These are phyloP conservation scores for Spiromastix sp. DNA, from an alignment of 2,329 filamentous ascomycete species.

Conservation along the genomic window DNA sequence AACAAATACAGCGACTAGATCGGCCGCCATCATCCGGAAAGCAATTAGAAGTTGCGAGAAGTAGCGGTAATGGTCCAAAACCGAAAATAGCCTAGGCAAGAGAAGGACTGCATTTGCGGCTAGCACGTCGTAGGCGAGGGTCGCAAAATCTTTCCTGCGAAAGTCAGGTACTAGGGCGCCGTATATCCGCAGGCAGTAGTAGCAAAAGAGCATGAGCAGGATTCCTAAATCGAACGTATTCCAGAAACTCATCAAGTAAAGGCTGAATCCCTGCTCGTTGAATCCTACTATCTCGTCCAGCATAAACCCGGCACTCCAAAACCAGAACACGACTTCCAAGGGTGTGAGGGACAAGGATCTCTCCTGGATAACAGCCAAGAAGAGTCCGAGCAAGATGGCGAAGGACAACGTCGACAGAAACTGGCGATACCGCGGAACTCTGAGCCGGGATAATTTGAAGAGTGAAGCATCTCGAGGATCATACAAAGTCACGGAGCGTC, in stretches of 20 bases:
- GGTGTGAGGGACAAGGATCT: constrained; percentile 71
- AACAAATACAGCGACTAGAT: constrained; percentile 73
- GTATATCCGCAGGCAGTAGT: constrained; percentile 83
- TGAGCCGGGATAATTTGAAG: constrained; percentile 81
- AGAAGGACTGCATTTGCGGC: constrained; percentile 83
- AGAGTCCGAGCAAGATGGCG: constrained; percentile 72
- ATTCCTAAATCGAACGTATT: constrained; percentile 93
- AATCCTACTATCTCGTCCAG: constrained; percentile 92
- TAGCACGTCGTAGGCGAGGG: constrained; percentile 87
- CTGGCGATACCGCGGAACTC: constrained; percentile 85
- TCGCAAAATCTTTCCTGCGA: constrained; percentile 57
- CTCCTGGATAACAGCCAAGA: constrained; percentile 68
- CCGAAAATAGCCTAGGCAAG: constrained; percentile 81
- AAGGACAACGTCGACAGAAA: constrained; percentile 83
- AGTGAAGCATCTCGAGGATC: constrained; percentile 81
- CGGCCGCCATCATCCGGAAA: constrained; percentile 86
- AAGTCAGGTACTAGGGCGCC: constrained; percentile 73
- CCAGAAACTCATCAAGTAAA: constrained; percentile 98
- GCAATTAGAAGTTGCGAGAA: constrained; percentile 92
- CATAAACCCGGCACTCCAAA: constrained; percentile 97
- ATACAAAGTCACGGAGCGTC: constrained; percentile 76
- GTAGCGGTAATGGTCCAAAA: constrained; percentile 90
- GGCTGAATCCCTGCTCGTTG: constrained; percentile 89
- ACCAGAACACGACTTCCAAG: constrained; percentile 86
- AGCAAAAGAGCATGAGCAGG: constrained; percentile 70